Base-by-base conservation (phyloP, 1,139 yeast genomes). In the Lodderomyces orthopsilosis region DNA sequence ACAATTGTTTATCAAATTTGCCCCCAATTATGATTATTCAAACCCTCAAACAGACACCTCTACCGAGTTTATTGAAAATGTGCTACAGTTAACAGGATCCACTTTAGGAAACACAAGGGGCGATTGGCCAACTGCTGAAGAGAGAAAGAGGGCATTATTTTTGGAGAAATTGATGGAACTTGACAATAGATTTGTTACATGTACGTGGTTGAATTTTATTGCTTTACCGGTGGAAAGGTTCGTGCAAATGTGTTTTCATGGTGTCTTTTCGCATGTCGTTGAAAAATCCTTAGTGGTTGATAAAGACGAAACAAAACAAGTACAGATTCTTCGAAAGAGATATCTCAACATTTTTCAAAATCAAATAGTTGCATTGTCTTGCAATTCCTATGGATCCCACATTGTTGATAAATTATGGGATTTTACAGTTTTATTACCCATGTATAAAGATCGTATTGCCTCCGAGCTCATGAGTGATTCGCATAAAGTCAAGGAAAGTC, bases 81-180 rank as follows among this genome's bases (percentile, higher is more conserved):
- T 85, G 17, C 69, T 88, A 42, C 77, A 77, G 54, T 66, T 88
- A 48, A 71, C 81, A 3, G 66, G 77, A 1, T 86, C 95, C 0
- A 88, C 95, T 1, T 66, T 87, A 46, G 94, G 94, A 24, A 85
- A 86, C 59, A 84, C 89, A 2, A 76, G 79, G 52, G 95, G 83
- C 53, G 95, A 88, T 59, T 86, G 95, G 95, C 95, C 95, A 38
- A 86, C 95, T 1, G 86, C 93, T 0, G 93, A 85, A 54, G 95
- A 88, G 61, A 80, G 95, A 71, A 82, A 93, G 66, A 73, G 94
- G 50, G 74, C 95, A 0, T 58, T 87, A 26, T 83, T 89, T 54
- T 66, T 86, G 47, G 93, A 88, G 57, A 79, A 83, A 50, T 66
- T 89, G 46, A 78, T 85, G 63, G 79, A 75, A 32, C 85, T 79